Evolutionary conservation across 1,139 yeast species (phyloP).

Genomic region (Sugiyamaella pinicola): DNA sequence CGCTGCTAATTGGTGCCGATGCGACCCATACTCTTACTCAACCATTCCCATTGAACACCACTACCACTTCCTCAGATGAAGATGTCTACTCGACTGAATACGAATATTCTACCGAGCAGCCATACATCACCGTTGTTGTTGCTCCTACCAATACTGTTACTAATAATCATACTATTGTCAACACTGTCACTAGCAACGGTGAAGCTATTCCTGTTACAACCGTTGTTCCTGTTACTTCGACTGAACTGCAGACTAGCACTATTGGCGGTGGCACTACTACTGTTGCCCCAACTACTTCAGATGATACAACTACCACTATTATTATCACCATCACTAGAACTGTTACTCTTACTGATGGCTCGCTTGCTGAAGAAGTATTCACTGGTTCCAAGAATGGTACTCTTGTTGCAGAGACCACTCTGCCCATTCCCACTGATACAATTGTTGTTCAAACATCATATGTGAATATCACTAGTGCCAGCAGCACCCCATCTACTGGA

Average conservation of each 20-base stretch:
- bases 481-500: neutral
- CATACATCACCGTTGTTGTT: constrained; percentile 36
- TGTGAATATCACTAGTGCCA: constrained; percentile 4
- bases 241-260: constrained; percentile 13
- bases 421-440: constrained; percentile 9
- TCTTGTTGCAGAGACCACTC: constrained; percentile 13
- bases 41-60: constrained; percentile 20
- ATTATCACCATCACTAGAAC: constrained; percentile 28
- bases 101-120: constrained; percentile 36
- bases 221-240: constrained; percentile 21
- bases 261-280: constrained; percentile 19
- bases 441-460: neutral
- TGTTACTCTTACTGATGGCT: constrained; percentile 29
- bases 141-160: constrained; percentile 32
- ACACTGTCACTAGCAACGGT: constrained; percentile 30
- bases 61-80: constrained; percentile 32
- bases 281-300: constrained; percentile 12
- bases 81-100: constrained; percentile 37
- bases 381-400: constrained; percentile 21
- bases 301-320: constrained; percentile 22
- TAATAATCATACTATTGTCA: constrained; percentile 32
- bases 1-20: constrained; percentile 33
- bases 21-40: constrained; percentile 31
- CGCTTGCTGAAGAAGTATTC: constrained; percentile 36
- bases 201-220: constrained; percentile 24